These are phyloP conservation scores for Cyberlindnera maritima DNA, from an alignment of 805 yeast species.

Conservation along the genomic window DNA sequence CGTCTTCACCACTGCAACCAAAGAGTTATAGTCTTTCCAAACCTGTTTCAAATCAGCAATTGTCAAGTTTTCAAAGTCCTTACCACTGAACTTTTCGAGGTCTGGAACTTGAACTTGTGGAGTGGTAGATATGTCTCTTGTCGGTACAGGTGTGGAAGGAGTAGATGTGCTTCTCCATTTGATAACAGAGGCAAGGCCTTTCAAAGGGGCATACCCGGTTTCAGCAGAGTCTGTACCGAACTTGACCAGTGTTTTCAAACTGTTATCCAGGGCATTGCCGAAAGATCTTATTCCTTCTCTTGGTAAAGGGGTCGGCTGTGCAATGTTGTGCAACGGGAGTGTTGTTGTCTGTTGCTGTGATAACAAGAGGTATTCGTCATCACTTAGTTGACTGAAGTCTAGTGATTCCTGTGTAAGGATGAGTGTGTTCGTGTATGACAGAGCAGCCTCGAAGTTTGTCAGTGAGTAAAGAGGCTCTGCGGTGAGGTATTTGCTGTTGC, in stretches of 20 bases:
- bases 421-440: slow-evolving; percentile 18
- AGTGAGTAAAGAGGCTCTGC: slow-evolving; percentile 24
- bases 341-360: slow-evolving; percentile 8
- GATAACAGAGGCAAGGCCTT: slow-evolving; percentile 21
- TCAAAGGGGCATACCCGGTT: slow-evolving; percentile 19
- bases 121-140: too few relatives aligned
- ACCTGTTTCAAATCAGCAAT: slow-evolving; percentile 18
- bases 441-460: slow-evolving; percentile 28
- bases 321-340: slow-evolving; percentile 3
- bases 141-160: too few relatives aligned
- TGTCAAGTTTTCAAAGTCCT: slow-evolving; percentile 17
- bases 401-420: slow-evolving; percentile 14
- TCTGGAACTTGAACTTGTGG: slow-evolving; percentile 6
- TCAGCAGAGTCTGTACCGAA: slow-evolving; percentile 9
- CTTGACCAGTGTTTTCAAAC: slow-evolving; percentile 14
- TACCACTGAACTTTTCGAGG: slow-evolving; percentile 14
- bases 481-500: slow-evolving; percentile 16
- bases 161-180: slow-evolving; percentile 21
- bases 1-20: slow-evolving; percentile 1
- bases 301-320: slow-evolving; percentile 4
- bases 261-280: slow-evolving; percentile 16
- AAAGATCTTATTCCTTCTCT: slow-evolving; percentile 4
- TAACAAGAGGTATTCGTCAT: slow-evolving; percentile 15
- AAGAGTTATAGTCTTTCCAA: slow-evolving; percentile 19
- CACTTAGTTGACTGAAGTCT: slow-evolving; percentile 8